phyloP scores from a whole-genome alignment of 331 rosid species.

The Spiraea crenata region DNA sequence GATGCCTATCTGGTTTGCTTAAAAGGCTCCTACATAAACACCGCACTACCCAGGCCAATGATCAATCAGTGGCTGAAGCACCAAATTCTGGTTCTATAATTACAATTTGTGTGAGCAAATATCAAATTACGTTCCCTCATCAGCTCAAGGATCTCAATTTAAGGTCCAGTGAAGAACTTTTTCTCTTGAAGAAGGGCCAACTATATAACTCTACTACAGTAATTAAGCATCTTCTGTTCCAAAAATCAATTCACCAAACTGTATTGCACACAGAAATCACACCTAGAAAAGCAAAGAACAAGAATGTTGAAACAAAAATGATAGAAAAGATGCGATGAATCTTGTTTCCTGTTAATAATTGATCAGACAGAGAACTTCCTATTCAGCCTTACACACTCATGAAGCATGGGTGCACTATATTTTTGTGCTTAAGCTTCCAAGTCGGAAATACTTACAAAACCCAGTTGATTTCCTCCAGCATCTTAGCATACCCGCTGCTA shows the following conservation, averaged over 20 bases:
- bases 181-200: neutral
- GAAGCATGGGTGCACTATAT: no score
- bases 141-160: neutral
- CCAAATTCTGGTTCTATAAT: neutral
- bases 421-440: no score
- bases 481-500: neutral
- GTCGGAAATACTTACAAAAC: neutral
- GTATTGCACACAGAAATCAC: no score
- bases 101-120: neutral
- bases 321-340: neutral
- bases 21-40: neutral
- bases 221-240: neutral
- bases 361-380: no score
- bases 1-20: neutral
- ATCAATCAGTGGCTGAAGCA: neutral
- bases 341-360: neutral
- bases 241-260: no score
- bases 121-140: neutral
- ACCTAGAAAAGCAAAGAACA: no score
- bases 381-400: no score
- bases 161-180: neutral
- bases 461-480: constrained; percentile 1
- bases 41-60: neutral
- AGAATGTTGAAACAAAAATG: neutral
- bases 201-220: neutral